Evolutionary conservation across 2,329 filamentous ascomycete genomes (phyloP).

Genomic region (Microsporum canis): DNA sequence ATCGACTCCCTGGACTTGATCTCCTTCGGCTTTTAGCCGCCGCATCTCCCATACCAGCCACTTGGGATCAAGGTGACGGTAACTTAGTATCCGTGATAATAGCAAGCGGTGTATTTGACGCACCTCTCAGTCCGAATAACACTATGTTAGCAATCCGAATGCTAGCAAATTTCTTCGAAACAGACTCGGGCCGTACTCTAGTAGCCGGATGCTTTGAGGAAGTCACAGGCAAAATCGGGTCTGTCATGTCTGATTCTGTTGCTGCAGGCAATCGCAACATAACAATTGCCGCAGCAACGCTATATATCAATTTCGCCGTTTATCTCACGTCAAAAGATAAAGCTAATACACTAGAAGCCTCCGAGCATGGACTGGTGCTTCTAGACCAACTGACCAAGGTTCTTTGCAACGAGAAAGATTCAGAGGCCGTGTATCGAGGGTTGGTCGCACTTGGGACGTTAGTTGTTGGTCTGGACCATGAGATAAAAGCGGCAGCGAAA

Average conservation of each 20-base stretch:
- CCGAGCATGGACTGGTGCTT: conserved; percentile 42
- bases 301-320: conserved; percentile 76
- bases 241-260: conserved; percentile 44
- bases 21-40: conserved; percentile 72
- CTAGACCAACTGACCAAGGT: conserved; percentile 53
- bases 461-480: conserved; percentile 46
- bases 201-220: conserved; percentile 48
- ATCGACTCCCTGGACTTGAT: conserved; percentile 74
- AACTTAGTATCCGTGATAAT: conserved; percentile 54
- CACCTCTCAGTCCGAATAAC: conserved; percentile 61
- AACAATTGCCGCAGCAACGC: conserved; percentile 67
- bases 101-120: conserved; percentile 46
- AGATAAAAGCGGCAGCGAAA: conserved; percentile 47
- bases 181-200: conserved; percentile 56
- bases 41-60: conserved; percentile 53
- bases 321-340: conserved; percentile 45
- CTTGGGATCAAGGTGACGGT: conserved; percentile 42
- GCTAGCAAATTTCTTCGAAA: conserved; percentile 73
- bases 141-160: conserved; percentile 76
- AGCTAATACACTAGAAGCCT: conserved; percentile 30
- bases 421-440: conserved; percentile 71
- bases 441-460: conserved; percentile 77
- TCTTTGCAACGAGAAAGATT: conserved; percentile 56
- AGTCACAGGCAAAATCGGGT: conserved; percentile 50
- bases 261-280: conserved; percentile 61